Base-by-base conservation (phyloP, 2,329 filamentous ascomycete species). In the Thermochaetoides dissita region DNA sequence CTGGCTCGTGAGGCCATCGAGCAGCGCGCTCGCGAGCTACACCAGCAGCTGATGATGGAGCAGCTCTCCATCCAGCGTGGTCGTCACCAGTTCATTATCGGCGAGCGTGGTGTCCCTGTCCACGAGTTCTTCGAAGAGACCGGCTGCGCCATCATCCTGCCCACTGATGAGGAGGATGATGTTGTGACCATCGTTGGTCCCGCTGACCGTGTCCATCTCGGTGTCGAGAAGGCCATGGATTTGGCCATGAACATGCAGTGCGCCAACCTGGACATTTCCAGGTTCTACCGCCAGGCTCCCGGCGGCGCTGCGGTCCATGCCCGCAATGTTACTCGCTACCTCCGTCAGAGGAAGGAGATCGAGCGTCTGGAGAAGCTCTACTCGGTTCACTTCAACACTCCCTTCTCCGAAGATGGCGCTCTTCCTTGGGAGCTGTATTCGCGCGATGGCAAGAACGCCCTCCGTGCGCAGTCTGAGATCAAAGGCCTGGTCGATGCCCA, bases 81-180 rank as follows among this genome's bases (percentile, higher is more conserved):
- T 38, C 79, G 86, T 40, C 91, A 96, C 59, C 88, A 94, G 59
- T 96, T 95, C 67, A 91, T 98, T 56, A 79, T 94, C 49, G 89
- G 89, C 40, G 79, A 89, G 47, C 75, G 80, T 47, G 87, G 84
- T 47, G 74, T 84, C 47, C 79, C 84, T 11, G 69, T 85, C 31
- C 78, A 95, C 44, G 78, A 94, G 37, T 95, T 98, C 67, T 78
- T 95, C 50, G 73, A 79, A 37, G 78, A 94, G 55, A 96, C 91
- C 44, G 89, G 89, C 48, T 98, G 91, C 62, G 76, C 83, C 36
- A 81, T 96, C 46, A 74, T 96, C 44, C 64, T 96, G 37, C 89
- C 86, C 7, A 71, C 71, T 28, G 76, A 81, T 24, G 78, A 84
- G 41, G 84, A 91, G 44, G 84, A 85, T 37, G 85, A 94, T 54